Conservation (phyloP, 208 protist species). For the Naegleria fowleri region DNA sequence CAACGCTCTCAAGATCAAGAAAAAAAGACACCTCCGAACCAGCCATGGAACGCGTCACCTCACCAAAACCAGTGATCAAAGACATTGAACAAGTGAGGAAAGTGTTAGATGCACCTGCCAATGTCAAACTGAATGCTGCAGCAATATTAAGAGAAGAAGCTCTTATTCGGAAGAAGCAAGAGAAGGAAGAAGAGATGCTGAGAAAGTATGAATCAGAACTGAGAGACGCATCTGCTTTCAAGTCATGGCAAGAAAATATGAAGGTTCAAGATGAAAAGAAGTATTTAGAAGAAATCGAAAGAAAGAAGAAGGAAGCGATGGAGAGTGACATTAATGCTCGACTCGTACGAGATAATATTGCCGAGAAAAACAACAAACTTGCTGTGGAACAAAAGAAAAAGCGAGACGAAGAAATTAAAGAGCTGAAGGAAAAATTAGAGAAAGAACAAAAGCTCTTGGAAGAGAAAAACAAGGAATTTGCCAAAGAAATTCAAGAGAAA, state of each 20-base stretch:
- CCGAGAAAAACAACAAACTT: slow-evolving; percentile 18
- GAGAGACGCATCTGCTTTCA: slow-evolving; percentile 36
- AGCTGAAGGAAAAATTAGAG: background rate
- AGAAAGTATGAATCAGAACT: slow-evolving; percentile 41
- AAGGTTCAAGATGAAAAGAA: slow-evolving; percentile 30
- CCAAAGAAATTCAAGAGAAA: background rate
- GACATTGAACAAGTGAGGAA: slow-evolving; percentile 19
- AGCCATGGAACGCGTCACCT: background rate
- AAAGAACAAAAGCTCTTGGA: background rate
- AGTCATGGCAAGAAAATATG: slow-evolving; percentile 33
- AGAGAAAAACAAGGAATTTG: slow-evolving; percentile 25
- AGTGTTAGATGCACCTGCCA: background rate
- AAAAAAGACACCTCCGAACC: background rate
- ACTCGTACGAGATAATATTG: background rate
- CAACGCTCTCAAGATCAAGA: background rate
- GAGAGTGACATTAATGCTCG: slow-evolving; percentile 32
- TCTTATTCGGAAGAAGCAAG: slow-evolving; percentile 40
- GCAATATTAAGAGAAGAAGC: slow-evolving; percentile 46
- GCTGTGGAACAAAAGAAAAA: slow-evolving; percentile 13
- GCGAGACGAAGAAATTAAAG: background rate
- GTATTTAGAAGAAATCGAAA: slow-evolving; percentile 19
- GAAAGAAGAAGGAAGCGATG: slow-evolving; percentile 26
- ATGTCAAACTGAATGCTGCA: slow-evolving; percentile 37
- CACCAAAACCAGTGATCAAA: background rate
- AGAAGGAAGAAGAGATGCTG: slow-evolving; percentile 32